These are phyloP conservation scores for Lasiodiplodia sp. DNA, from an alignment of 2,329 filamentous ascomycete species.

Conservation along the genomic window DNA sequence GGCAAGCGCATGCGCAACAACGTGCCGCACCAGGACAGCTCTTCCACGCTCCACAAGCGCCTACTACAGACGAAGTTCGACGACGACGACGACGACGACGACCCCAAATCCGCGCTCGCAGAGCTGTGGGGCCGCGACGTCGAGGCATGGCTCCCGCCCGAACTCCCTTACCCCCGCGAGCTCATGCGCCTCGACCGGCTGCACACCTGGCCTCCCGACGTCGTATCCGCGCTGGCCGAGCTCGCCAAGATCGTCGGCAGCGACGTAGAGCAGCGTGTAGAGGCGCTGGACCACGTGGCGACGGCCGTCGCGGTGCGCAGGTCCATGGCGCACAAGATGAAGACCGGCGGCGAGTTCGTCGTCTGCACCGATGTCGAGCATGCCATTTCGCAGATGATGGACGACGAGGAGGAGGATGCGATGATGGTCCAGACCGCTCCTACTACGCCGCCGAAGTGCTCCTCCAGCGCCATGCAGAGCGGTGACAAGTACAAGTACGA, in stretches of 20 bases:
- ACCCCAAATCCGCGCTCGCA: not conserved
- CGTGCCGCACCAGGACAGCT: too few relatives aligned
- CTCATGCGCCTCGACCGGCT: not conserved
- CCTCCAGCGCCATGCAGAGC: too few relatives aligned
- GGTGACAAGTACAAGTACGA: not conserved
- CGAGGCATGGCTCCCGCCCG: not conserved
- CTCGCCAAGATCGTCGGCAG: not conserved
- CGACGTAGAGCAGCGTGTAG: not conserved
- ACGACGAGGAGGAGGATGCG: not conserved
- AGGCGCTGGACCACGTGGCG: not conserved
- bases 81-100: too few relatives aligned
- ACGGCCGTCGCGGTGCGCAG: not conserved
- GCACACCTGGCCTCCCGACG: not conserved
- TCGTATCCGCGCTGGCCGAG: not conserved
- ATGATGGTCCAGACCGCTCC: too few relatives aligned
- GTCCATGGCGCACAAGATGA: not conserved
- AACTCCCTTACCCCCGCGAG: not conserved
- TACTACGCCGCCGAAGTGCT: not conserved
- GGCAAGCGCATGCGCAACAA: not conserved
- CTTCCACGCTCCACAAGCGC: not conserved
- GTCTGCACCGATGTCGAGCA: not conserved
- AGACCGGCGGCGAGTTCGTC: not conserved
- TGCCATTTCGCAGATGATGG: not conserved
- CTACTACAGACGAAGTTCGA: not conserved
- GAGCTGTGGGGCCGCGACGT: not conserved